phyloP scores from a whole-genome alignment of 208 protist genomes.

The Trypanosoma scelopori region DNA sequence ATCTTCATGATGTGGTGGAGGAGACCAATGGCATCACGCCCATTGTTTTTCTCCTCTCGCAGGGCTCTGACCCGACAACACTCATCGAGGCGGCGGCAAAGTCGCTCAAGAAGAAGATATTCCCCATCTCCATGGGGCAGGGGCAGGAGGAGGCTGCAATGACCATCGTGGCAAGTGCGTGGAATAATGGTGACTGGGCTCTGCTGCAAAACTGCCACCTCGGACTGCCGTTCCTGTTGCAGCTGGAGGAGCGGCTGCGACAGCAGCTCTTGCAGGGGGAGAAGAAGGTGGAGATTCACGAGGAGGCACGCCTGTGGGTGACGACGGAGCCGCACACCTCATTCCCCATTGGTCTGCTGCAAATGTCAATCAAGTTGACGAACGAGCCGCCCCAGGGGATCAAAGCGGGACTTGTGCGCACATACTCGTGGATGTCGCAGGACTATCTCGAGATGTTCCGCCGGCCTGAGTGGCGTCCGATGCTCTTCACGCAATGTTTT shows the following conservation, averaged over 20 bases:
- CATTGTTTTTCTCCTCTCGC: slow-evolving; percentile 96
- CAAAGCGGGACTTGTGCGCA: slow-evolving; percentile 95
- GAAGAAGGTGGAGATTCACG: slow-evolving; percentile 82
- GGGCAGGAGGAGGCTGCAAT: slow-evolving; percentile 96
- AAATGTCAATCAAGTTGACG: slow-evolving; percentile 98
- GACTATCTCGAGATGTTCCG: slow-evolving; percentile 96
- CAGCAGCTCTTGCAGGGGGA: slow-evolving; percentile 80
- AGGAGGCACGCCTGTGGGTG: slow-evolving; percentile 96
- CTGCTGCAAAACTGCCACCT: slow-evolving; percentile 98
- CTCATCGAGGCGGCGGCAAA: slow-evolving; percentile 94
- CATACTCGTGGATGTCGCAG: slow-evolving; percentile 96
- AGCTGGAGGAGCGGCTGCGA: slow-evolving; percentile 89
- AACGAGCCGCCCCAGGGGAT: slow-evolving; percentile 98
- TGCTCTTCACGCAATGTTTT: slow-evolving; percentile 97
- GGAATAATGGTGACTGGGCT: slow-evolving; percentile 93
- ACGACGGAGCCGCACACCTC: slow-evolving; percentile 94
- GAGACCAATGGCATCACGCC: slow-evolving; percentile 90
- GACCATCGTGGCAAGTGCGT: slow-evolving; percentile 83
- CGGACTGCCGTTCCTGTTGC: slow-evolving; percentile 89
- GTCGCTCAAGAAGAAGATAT: slow-evolving; percentile 94
- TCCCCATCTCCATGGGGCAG: slow-evolving; percentile 98
- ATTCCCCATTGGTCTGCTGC: slow-evolving; percentile 96
- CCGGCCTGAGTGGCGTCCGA: slow-evolving; percentile 94
- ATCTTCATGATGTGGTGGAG: slow-evolving; percentile 89
- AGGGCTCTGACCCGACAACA: slow-evolving; percentile 96